phyloP scores from a whole-genome alignment of 176 grass and related monocot species.

The Raddia distichophylla region DNA sequence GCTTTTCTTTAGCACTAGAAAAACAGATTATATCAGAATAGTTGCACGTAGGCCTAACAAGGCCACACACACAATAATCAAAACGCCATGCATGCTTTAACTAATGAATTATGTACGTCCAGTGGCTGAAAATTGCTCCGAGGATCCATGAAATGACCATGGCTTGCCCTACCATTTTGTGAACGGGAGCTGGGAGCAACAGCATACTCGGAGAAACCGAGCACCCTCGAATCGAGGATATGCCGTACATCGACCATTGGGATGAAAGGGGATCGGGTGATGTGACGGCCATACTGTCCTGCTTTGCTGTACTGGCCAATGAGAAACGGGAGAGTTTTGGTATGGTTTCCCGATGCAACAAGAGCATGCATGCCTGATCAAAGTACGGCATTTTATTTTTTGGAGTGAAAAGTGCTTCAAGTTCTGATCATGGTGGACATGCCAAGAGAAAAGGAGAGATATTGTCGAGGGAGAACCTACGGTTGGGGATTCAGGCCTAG shows the following conservation, averaged over 20 bases:
- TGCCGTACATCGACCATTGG: conserved; percentile 36
- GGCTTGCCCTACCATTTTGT: too few relatives aligned
- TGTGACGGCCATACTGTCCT: conserved; percentile 44
- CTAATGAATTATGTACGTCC: too few relatives aligned
- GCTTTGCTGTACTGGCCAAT: conserved; percentile 22
- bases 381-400: conserved; percentile 10
- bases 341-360: not conserved
- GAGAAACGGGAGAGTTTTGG: not conserved
- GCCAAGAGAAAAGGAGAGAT: conserved; percentile 21
- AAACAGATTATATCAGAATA: not conserved
- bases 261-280: not conserved
- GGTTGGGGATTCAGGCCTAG: not conserved
- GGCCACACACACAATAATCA: too few relatives aligned
- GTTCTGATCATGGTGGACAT: not conserved
- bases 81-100: too few relatives aligned
- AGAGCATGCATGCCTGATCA: conserved; percentile 7
- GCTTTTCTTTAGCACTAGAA: not conserved
- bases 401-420: not conserved
- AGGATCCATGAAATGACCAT: not conserved
- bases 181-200: not conserved
- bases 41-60: too few relatives aligned
- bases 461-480: not conserved
- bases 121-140: too few relatives aligned
- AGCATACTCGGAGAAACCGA: not conserved
- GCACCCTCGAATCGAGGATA: not conserved